Conservation (phyloP, 768 basidiomycete species). For the Tephrocybe sp. region DNA sequence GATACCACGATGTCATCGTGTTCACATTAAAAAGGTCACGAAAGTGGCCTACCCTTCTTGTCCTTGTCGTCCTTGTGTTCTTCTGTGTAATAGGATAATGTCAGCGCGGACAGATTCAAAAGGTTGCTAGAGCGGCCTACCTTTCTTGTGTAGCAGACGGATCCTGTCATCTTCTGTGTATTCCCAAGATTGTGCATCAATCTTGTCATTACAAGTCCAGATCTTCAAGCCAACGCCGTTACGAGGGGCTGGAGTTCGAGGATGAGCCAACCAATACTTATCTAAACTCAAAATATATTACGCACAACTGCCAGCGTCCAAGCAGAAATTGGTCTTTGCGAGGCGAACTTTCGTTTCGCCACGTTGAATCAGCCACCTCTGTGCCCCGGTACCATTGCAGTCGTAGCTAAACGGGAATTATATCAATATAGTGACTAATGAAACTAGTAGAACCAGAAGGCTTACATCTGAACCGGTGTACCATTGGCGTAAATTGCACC, state of each 20-base stretch:
- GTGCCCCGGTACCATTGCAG: slow-evolving; percentile 30
- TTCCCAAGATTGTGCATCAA: slow-evolving; percentile 34
- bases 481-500: slow-evolving; percentile 26
- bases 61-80: too few relatives aligned
- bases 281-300: neutral
- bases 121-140: too few relatives aligned
- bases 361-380: slow-evolving; percentile 28
- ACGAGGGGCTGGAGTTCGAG: slow-evolving; percentile 21
- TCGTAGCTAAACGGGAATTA: slow-evolving; percentile 25
- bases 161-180: slow-evolving; percentile 26
- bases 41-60: too few relatives aligned
- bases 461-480: slow-evolving; percentile 34
- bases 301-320: slow-evolving; percentile 34
- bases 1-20: too few relatives aligned
- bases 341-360: slow-evolving; percentile 29
- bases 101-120: too few relatives aligned
- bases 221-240: slow-evolving; percentile 33
- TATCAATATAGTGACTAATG: too few relatives aligned
- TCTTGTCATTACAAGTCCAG: slow-evolving; percentile 32
- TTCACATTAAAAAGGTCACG: too few relatives aligned
- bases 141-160: too few relatives aligned
- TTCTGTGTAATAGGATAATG: too few relatives aligned
- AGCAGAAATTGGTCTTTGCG: slow-evolving; percentile 32
- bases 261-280: neutral
- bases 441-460: too few relatives aligned